phyloP scores from a whole-genome alignment of 2,329 filamentous ascomycete species.

The Fusarium odoratissimum region DNA sequence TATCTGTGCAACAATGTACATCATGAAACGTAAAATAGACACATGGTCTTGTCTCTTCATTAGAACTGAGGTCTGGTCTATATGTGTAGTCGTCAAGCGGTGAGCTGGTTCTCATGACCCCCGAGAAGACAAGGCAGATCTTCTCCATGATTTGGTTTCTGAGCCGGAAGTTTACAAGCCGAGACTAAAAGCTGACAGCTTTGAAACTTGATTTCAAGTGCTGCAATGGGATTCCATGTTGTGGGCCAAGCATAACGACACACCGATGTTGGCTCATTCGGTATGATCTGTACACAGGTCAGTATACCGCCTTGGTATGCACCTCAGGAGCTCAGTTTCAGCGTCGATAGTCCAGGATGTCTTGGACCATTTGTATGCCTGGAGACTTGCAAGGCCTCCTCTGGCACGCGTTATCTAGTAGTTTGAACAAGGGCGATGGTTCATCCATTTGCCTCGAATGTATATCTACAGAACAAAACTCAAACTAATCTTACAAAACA shows the following conservation, averaged over 20 bases:
- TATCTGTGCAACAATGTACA: constrained; percentile 50
- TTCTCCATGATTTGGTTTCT: background rate
- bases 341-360: background rate
- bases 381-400: background rate
- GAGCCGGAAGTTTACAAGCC: background rate
- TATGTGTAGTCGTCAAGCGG: background rate
- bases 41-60: constrained; percentile 37
- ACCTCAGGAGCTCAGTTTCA: background rate
- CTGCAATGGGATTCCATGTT: background rate
- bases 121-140: background rate
- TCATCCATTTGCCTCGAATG: background rate
- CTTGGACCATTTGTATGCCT: background rate
- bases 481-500: background rate
- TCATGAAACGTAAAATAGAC: constrained; percentile 48
- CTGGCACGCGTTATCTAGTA: background rate
- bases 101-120: background rate
- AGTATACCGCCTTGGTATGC: background rate
- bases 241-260: background rate
- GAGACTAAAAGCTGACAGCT: background rate
- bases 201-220: background rate
- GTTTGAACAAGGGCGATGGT: background rate
- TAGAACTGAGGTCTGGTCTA: background rate
- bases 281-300: background rate
- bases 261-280: background rate
- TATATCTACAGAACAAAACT: background rate